Base-by-base conservation (phyloP, 2,329 filamentous ascomycete species). In the Orbilia blumenaviensis region DNA sequence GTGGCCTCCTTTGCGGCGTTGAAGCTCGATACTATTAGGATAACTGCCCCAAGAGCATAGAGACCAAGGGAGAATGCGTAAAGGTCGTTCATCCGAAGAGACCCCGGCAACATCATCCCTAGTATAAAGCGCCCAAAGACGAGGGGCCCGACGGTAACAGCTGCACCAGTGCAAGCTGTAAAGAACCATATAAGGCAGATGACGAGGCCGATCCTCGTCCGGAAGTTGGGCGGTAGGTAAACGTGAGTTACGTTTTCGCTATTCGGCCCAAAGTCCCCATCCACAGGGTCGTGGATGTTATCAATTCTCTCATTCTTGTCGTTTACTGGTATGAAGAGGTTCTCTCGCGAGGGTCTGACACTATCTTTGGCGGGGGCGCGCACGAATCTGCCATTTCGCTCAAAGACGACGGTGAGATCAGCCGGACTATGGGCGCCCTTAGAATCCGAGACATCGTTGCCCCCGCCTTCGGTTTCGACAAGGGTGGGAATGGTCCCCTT, bases 1-100 rank as follows among this genome's bases (percentile, higher is more conserved):
- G 42, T 34, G 9, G 64, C 64, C 10, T 77, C 66, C 44, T 71
- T 77, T 3, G 71, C 78, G 18, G 76, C 44, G 23, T 72, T 77
- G 60, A 78, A 78, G 62, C 79, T 80, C 3, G 79, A 84, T 27
- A 86, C 79, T 44, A 87, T 83, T 81, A 94, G 96, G 1, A 88
- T 84, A 0, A 88, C 81, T 2, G 88, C 89, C 9, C 92, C 92
- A 3, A 97, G 85, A 25, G 93, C 85, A 81, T 96, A 97, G 42
- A 96, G 87, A 12, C 95, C 95, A 29, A 95, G 89, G 62, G 93
- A 96, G 82, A 97, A 97, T 10, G 95, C 94, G 80, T 99, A 98
- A 25, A 99, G 91, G 82, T 99, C 95, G 83, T 98, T 99, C 81
- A 94, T 91, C 42, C 88, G 88, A 54, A 92, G 87, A 77, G 91